Base-by-base conservation (phyloP, 768 basidiomycete species). In the Suillus weaverae region DNA sequence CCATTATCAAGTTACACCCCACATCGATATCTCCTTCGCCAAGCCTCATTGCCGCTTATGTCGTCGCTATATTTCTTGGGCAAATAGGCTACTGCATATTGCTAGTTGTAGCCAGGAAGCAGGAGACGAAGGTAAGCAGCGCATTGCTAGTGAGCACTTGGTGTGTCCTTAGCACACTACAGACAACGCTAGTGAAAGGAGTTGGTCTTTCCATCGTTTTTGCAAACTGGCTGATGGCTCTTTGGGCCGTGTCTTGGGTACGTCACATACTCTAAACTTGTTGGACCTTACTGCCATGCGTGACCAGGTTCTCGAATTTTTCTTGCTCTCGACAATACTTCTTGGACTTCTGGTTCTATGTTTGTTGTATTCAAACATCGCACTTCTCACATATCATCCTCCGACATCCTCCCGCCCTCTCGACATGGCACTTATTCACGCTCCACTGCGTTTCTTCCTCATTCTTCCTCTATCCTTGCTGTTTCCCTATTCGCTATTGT, bases 51-150 rank as follows among this genome's bases (percentile, higher is more conserved):
- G 84, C 83, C 1, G 70, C 83, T 8, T 93, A 92, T 71, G 79
- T 91, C 13, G 71, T 84, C 1, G 78, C 82, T 2, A 80, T 92
- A 67, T 92, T 85, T 66, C 70, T 88, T 9, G 83, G 82, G 0
- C 89, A 91, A 76, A 82, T 97, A 56, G 94, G 91, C 1, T 95
- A 95, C 73, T 96, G 95, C 67, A 66, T 93, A 14, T 77, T 95
- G 20, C 84, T 98, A 5, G 85, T 94, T 1, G 69, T 90, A 0
- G 87, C 89, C 0, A 81, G 83, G 50, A 92, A 88, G 66, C 81
- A 85, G 0, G 92, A 94, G 72, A 97, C 95, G 5, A 95, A 95
- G 81, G 92, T 87, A 64, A 54, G 81, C 59, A 22, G 0, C 39
- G 30, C 53, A 20, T 26, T 62, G n/a, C 38, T 20, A 20, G 36